Conservation (phyloP, 83 land plant species). For the Isoetes engelmannii region DNA sequence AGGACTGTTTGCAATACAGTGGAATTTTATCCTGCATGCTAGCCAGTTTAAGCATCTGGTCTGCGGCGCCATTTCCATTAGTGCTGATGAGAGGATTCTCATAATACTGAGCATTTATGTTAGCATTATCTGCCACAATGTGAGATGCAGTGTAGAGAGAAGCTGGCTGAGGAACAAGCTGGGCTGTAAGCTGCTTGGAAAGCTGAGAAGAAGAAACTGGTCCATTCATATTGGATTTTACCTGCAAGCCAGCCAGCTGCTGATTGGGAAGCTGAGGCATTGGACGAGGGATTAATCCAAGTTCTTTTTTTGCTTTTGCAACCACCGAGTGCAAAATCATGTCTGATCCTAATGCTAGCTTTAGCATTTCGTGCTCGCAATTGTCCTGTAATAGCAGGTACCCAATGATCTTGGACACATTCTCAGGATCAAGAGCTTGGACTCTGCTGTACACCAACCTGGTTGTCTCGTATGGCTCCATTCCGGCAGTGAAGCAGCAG, state of each 20-base stretch:
- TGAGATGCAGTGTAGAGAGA: background rate
- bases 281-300: background rate
- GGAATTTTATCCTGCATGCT: no score
- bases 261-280: background rate
- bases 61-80: background rate
- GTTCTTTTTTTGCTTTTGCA: background rate
- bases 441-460: background rate
- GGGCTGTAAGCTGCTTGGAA: background rate
- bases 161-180: background rate
- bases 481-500: background rate
- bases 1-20: background rate
- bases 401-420: constrained; percentile 2
- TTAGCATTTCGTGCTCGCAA: background rate
- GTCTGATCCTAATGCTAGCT: background rate
- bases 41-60: background rate
- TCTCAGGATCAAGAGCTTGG: background rate
- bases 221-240: background rate
- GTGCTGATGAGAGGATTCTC: background rate
- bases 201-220: background rate
- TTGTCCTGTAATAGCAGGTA: background rate
- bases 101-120: background rate
- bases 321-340: background rate
- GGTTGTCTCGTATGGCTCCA: constrained; percentile 1
- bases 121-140: background rate
- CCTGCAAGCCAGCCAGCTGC: no score